Base-by-base conservation (phyloP, 257 asterid species). In the Salvia miltiorrhiza region DNA sequence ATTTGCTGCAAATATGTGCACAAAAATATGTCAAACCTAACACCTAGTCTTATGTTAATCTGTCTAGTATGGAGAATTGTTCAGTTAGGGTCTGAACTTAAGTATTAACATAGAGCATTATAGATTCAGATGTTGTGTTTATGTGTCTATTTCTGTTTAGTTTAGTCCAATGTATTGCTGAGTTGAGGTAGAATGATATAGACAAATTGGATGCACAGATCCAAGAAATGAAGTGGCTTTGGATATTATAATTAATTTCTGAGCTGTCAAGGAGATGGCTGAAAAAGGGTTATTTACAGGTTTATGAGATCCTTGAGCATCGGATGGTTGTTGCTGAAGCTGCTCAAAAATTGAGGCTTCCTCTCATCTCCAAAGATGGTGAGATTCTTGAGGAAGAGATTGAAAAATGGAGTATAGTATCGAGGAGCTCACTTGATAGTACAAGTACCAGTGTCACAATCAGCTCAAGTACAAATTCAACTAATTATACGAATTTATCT, bases 281-380 rank as follows among this genome's bases (percentile, higher is more conserved):
- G 58, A 68, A 55, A 54, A 41, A 17, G 21, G 45, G 40, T 28
- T 62, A 48, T 61, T 76, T 80, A 65, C 82, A 87, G 94, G 90
- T 87, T 57, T 87, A 85, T 44, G 95, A 85, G 76, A 78, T 87
- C 74, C 92, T 88, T 73, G 95, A 88, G 78, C 92, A 85, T 76
- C 79, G 90, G 58, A 76, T 88, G 85, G 81, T 76, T 70, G 88
- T 88, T 64, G 92, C 90, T 10, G 99, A 93, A 84, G 96, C 99
- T 78, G 93, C 96, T 82, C 99, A 90, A 77, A 88, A 84, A 66
- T 82, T 93, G 82, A 82, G 99, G 89, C 97, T 93, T 80, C 97
- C 97, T 14, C 90, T 93, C 32, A 87, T 93, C 75, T 89, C 97
- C 68, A 86, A 87, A 82, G 96, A 93, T 30, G 96, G 97, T 45